Conservation (phyloP, 225 moss, liverwort and hornwort species). For the Physcomitrium patens region DNA sequence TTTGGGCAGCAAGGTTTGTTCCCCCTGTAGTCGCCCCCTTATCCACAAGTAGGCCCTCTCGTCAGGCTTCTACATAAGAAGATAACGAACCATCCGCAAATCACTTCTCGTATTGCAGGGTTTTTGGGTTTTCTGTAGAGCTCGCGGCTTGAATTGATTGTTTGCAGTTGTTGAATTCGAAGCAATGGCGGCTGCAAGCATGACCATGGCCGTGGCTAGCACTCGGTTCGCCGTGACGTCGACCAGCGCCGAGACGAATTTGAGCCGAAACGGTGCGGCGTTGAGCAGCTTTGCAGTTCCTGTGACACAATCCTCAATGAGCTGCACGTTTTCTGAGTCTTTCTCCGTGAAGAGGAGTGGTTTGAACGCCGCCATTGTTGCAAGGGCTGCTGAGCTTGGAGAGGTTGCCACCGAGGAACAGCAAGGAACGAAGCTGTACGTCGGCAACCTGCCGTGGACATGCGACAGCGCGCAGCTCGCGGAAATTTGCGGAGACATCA, state of each 20-base stretch:
- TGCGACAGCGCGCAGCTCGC: conserved; percentile 71
- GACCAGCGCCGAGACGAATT: conserved; percentile 17
- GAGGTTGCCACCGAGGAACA: conserved; percentile 20
- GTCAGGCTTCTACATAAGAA: no score
- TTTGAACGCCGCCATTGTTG: conserved; percentile 32
- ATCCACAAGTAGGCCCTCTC: no score
- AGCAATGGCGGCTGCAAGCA: conserved; percentile 45
- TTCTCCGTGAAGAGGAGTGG: not conserved
- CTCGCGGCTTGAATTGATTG: no score
- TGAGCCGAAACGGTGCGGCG: conserved; percentile 2
- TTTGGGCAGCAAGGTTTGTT: no score
- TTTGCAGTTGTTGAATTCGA: no score
- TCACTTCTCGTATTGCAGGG: not conserved
- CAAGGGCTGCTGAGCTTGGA: conserved; percentile 38
- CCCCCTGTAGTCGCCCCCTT: no score
- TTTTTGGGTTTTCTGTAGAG: conserved; percentile 14
- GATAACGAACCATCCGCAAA: no score
- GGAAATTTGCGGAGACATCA: conserved; percentile 60
- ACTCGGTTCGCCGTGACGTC: conserved; percentile 20
- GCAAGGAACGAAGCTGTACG: conserved; percentile 73
- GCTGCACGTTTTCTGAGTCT: conserved; percentile 11
- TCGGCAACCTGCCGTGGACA: conserved; percentile 80
- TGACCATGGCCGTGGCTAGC: conserved; percentile 46
- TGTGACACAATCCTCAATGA: not conserved
- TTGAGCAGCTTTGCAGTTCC: conserved; percentile 25